Conservation (phyloP, 805 yeast genomes). For the Metschnikowia lochheadii region DNA sequence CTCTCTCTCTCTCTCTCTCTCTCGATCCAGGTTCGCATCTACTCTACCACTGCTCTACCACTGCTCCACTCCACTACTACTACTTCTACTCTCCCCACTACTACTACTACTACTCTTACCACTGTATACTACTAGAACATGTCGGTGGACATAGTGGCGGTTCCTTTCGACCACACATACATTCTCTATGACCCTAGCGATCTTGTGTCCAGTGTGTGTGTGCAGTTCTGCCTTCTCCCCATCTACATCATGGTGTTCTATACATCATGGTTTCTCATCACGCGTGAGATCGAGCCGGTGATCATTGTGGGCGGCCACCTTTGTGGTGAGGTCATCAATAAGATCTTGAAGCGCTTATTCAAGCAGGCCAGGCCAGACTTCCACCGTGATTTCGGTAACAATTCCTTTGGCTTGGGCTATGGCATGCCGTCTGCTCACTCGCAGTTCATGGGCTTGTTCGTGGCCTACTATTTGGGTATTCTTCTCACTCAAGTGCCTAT, state of each 20-base stretch:
- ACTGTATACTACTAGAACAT: background rate
- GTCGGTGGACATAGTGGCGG: conserved; percentile 16
- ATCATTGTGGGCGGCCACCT: conserved; percentile 84
- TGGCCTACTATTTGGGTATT: conserved; percentile 50
- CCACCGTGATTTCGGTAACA: conserved; percentile 44
- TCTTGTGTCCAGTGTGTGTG: conserved; percentile 53
- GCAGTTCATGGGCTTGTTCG: conserved; percentile 88
- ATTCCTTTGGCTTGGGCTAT: conserved; percentile 52
- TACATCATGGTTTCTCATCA: conserved; percentile 74
- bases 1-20: no score
- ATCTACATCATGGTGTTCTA: conserved; percentile 73
- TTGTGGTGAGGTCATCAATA: conserved; percentile 67
- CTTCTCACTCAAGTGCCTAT: conserved; percentile 38
- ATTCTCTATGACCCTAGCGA: conserved; percentile 73
- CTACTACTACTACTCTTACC: background rate
- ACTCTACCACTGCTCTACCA: no score
- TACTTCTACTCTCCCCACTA: background rate
- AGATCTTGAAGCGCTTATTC: conserved; percentile 57
- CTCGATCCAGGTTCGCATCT: no score
- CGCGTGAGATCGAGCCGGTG: conserved; percentile 84
- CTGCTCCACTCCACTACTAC: background rate
- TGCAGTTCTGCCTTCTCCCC: conserved; percentile 76
- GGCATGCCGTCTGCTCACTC: conserved; percentile 99
- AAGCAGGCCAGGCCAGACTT: conserved; percentile 73
- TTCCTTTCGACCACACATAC: conserved; percentile 83